These are phyloP conservation scores for Penicillium roqueforti DNA, from an alignment of 495 filamentous ascomycete species.

Conservation along the genomic window DNA sequence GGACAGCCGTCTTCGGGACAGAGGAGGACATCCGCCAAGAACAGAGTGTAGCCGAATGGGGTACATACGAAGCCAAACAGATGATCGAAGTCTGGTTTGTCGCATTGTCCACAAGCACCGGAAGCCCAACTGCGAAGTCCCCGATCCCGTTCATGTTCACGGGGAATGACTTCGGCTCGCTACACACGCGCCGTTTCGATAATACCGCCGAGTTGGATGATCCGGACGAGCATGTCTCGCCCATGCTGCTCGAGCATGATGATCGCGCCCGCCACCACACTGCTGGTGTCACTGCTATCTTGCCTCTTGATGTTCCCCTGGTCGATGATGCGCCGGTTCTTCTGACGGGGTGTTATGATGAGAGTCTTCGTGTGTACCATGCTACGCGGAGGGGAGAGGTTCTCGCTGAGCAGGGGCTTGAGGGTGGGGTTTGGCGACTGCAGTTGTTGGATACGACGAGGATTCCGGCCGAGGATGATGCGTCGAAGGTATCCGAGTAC, in stretches of 20 bases:
- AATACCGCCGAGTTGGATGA: constrained; percentile 14
- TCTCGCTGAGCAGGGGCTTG: constrained; percentile 60
- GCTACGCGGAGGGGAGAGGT: constrained; percentile 37
- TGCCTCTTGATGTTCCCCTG: constrained; percentile 53
- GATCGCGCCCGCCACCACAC: constrained; percentile 53
- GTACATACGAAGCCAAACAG: constrained; percentile 31
- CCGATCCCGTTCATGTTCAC: constrained; percentile 35
- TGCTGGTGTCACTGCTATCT: constrained; percentile 84
- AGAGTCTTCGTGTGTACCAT: constrained; percentile 65
- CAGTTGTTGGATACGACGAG: constrained; percentile 48
- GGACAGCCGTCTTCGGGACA: constrained; percentile 48
- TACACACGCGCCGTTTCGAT: constrained; percentile 33
- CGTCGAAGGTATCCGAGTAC: constrained; percentile 16
- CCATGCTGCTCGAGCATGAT: constrained; percentile 26
- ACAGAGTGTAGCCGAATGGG: constrained; percentile 21
- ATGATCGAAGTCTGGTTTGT: constrained; percentile 47
- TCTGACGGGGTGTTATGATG: constrained; percentile 91
- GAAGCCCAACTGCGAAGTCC: background rate
- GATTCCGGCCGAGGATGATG: background rate
- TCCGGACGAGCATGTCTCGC: constrained; percentile 16
- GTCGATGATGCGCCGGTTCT: constrained; percentile 48
- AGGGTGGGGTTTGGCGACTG: constrained; percentile 89
- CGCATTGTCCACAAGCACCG: constrained; percentile 26
- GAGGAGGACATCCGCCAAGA: constrained; percentile 13
- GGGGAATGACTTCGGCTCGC: constrained; percentile 34